Base-by-base conservation (phyloP, 75 land plant species). In the Ceratopteris richardii region DNA sequence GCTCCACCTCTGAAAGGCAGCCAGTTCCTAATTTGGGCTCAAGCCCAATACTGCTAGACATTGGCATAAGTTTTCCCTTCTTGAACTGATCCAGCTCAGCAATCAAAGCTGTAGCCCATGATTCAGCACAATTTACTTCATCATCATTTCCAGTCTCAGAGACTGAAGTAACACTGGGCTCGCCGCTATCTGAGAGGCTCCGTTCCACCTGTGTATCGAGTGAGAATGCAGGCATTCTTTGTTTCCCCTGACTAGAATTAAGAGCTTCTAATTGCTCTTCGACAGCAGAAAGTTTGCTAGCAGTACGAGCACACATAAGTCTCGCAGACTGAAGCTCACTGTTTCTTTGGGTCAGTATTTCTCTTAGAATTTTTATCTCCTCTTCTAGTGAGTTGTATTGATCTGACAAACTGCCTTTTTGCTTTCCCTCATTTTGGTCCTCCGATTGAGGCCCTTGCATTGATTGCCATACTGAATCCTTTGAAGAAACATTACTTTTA, bases 341-440 rank as follows among this genome's bases (percentile, higher is more conserved):
- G 37, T 33, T 33, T 9, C 37, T 33, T 33, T 33, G 3, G 9
- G 37, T 33, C 37, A 33, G 9, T 4, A 33, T 82, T 66, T 91
- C 93, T 75, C 84, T 90, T 13, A 95, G 63, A 76, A 84, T 33
- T 33, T 33, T 33, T 33, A 9, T 33, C 9, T 33, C 37, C 7
- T 33, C 37, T 9, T 33, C 37, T 33, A 33, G 9, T 33, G 37
- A 33, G 37, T 9, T 33, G 9, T 4, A 33, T 33, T 9, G 37
- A 33, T 33, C 37, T 4, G 37, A 33, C 37, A 3, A 33, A 4
- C 3, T 4, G 9, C 9, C 37, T 33, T 9, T 9, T 33, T 33
- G 7, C 37, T 33, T 33, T 3, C 7, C 9, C 9, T 33, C 7
- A 33, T 33, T 3, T 4, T 33, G 3, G 37, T 33, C 37, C 37